A percentile compares a stretch with the other conserved stretches of the same genome.
These are phyloP conservation scores for Rhizopogon vulgaris DNA, from an alignment of 768 basidiomycete species.

Conservation along the genomic window DNA sequence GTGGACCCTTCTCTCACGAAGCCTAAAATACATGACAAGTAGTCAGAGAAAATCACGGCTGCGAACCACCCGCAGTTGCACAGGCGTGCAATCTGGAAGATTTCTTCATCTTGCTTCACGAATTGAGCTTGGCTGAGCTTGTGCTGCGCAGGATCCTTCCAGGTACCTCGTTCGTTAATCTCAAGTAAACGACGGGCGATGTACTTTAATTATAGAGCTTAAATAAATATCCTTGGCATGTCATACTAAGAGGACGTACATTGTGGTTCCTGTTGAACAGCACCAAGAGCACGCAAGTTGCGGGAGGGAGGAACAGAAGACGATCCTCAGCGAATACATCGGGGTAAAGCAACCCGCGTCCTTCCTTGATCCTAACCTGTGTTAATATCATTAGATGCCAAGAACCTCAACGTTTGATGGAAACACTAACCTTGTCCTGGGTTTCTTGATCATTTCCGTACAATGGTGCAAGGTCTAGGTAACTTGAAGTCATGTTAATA, in stretches of 20 bases:
- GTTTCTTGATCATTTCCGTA: conserved; percentile 68
- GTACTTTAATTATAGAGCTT: conserved; percentile 39
- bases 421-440: conserved; percentile 43
- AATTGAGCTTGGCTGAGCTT: conserved; percentile 28
- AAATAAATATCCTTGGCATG: neutral
- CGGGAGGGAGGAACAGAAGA: conserved; percentile 73
- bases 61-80: conserved; percentile 82
- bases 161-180: conserved; percentile 73
- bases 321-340: conserved; percentile 79
- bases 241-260: conserved; percentile 34
- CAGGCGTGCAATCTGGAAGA: conserved; percentile 76
- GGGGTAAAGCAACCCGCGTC: conserved; percentile 59
- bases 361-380: conserved; percentile 37
- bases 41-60: conserved; percentile 73
- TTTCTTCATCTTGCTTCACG: conserved; percentile 58
- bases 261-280: conserved; percentile 87
- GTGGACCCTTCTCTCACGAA: conserved; percentile 65
- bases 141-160: conserved; percentile 46
- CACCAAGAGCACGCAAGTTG: conserved; percentile 62
- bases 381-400: too few relatives aligned
- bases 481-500: conserved; percentile 82
- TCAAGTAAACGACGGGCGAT: conserved; percentile 72
- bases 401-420: too few relatives aligned
- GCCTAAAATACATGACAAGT: conserved; percentile 78
- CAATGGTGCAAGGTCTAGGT: conserved; percentile 78